Base-by-base conservation (phyloP, 2,329 filamentous ascomycete genomes). In the Verruconis gallopava region DNA sequence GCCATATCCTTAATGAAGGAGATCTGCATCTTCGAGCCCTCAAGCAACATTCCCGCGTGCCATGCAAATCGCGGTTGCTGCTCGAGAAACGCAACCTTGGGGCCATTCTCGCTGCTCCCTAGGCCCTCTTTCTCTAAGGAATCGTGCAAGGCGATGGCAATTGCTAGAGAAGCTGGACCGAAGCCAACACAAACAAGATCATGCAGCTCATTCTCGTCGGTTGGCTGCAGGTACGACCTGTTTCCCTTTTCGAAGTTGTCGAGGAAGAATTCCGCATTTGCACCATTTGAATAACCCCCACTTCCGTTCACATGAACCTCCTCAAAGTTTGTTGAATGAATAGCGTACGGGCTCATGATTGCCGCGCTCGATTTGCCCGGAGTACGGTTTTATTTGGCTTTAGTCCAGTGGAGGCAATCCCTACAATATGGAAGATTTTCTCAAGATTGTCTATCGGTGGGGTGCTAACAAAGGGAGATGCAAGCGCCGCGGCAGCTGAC, bases 1-100 rank as follows among this genome's bases (percentile, higher is more conserved):
- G 89, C 89, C 60, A 96, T 75, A 57, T 96, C 89, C 66, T 96
- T 96, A 65, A 96, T 73, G 66, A 94, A 96, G 6, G 85, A 93
- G 52, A 96, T 96, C 59, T 96, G 89, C 89, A 96, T 96, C 64
- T 82, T 86, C 40, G 88, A 84, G 4, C 86, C 88, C 0, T 86
- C 85, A 3, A 96, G 73, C 45, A 95, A 76, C 89, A 96, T 96
- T 46, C 89, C 89, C 0, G 85, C 79, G 61, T 96, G 89, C 89
- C 89, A 96, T 45, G 82, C 77, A 56, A 96, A 96, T 37, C 71
- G 66, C 21, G 68, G 55, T 62, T 96, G 89, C 60, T 83, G 81
- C 67, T 96, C 89, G 18, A 96, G 64, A 62, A 95, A 96, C 35
- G 84, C 72, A 3, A 93, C 78, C 57, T 82, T 85, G 37, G 85